Evolutionary conservation across 441 rosid genomes (phyloP), one percentile per base, ranked within the genome.

Genomic region (Adansonia gregorii): DNA sequence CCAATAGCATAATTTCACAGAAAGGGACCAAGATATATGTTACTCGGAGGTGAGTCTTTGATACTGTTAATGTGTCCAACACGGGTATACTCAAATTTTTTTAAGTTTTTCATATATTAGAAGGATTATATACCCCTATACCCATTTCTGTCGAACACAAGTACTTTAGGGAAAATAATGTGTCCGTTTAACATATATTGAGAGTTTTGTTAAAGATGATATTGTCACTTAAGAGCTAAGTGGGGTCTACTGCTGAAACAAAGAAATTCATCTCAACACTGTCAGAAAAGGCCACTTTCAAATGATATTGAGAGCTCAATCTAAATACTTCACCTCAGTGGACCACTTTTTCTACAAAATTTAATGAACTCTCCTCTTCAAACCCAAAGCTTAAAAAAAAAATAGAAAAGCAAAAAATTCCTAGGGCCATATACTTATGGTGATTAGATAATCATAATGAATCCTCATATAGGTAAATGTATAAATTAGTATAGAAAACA

Each of bases 361-460:
- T 11, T 24, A 61, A 61, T 11, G 17, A 27, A 4, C 39, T 59
- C 43, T 11, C 39, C 1, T 31, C 27, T 31, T 31, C n/a, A 55
- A 72, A 54, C 2, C 4, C 48, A 7, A 35, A 72, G 10, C 31
- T 43, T 27, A 1, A 27, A 27, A 43, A 43, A 46, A 17, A 3
- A 1, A 2, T 17, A 67, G 14, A 45, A 10, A 45, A 43, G 8
- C 0, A 55, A 72, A 72, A 72, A 1, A 6, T 2, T 35, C 51
- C 49, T 35, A 55, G 17, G 35, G 11, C 6, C 10, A 35, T 54
- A 11, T 72, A 39, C 35, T 49, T 72, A 12, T 10, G 39, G 52
- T 56, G 15, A 72, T 35, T 39, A 54, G 49, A 72, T 54, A 39
- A 72, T 35, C 75, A 41, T 55, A 10, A 10, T 72, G 24, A 19